phyloP scores from a whole-genome alignment of 768 basidiomycete genomes.

The Zangia roseola region DNA sequence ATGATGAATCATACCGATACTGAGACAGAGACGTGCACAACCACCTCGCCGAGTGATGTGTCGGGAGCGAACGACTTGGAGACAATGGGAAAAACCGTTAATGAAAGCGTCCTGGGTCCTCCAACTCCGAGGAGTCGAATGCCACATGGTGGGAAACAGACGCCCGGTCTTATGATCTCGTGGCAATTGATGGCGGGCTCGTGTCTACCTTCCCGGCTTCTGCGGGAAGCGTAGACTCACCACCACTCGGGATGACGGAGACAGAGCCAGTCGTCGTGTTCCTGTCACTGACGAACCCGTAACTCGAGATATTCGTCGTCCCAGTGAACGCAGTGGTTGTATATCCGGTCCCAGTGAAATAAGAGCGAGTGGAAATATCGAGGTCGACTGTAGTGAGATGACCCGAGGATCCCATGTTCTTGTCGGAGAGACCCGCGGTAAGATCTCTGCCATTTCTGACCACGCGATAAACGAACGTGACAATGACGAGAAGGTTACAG shows the following conservation, averaged over 20 bases:
- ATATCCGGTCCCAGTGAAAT: neutral
- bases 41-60: no score
- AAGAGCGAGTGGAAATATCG: constrained; percentile 7
- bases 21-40: no score
- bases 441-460: constrained; percentile 10
- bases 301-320: constrained; percentile 8
- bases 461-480: constrained; percentile 33
- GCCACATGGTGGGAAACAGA: neutral
- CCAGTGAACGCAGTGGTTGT: neutral
- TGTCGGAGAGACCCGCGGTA: constrained; percentile 1
- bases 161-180: neutral
- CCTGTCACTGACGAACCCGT: neutral
- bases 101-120: no score
- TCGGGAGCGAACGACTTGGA: no score
- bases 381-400: constrained; percentile 29
- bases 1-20: no score
- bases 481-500: constrained; percentile 42
- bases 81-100: no score
- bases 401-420: neutral
- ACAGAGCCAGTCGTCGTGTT: constrained; percentile 4
- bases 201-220: neutral
- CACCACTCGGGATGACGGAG: neutral
- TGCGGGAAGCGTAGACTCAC: neutral
- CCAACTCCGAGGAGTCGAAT: neutral
- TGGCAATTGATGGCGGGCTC: neutral